Conservation (phyloP, 208 protist genomes). For the Trypanosoma congolense region DNA sequence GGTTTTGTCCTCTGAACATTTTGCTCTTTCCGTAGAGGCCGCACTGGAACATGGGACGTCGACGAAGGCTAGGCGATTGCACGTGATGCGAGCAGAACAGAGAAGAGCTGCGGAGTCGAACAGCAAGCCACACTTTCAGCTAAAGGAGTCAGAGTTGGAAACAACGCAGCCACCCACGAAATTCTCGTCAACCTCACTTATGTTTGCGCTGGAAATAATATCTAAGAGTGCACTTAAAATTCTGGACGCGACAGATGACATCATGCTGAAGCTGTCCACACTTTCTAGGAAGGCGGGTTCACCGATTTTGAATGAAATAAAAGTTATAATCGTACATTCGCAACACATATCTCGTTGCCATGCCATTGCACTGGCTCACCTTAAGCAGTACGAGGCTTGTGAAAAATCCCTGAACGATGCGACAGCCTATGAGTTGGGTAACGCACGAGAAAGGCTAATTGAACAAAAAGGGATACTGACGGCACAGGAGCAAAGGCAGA, state of each 20-base stretch:
- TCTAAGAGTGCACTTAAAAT: constrained; percentile 38
- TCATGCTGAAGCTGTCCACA: constrained; percentile 57
- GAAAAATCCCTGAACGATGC: constrained; percentile 57
- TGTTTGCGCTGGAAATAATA: constrained; percentile 52
- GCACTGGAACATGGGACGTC: constrained; percentile 10
- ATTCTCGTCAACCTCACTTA: constrained; percentile 58
- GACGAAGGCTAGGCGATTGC: constrained; percentile 13
- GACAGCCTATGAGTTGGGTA: constrained; percentile 56
- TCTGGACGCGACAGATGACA: constrained; percentile 43
- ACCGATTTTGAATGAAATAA: constrained; percentile 32
- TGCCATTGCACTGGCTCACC: constrained; percentile 35
- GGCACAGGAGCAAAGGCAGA: constrained; percentile 62
- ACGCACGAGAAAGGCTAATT: constrained; percentile 65
- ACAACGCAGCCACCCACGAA: constrained; percentile 35
- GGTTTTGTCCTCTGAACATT: not conserved
- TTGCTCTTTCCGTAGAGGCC: constrained; percentile 1
- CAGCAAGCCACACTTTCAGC: constrained; percentile 13
- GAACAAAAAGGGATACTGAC: constrained; percentile 65
- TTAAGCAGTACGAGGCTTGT: constrained; percentile 61
- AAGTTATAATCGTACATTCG: constrained; percentile 34
- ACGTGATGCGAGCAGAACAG: constrained; percentile 24
- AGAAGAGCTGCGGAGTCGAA: constrained; percentile 29
- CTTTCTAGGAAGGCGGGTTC: constrained; percentile 34
- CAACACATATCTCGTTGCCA: constrained; percentile 31
- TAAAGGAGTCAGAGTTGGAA: not conserved